phyloP scores from a whole-genome alignment of 768 basidiomycete species.

The Collybiopsis confluens region DNA sequence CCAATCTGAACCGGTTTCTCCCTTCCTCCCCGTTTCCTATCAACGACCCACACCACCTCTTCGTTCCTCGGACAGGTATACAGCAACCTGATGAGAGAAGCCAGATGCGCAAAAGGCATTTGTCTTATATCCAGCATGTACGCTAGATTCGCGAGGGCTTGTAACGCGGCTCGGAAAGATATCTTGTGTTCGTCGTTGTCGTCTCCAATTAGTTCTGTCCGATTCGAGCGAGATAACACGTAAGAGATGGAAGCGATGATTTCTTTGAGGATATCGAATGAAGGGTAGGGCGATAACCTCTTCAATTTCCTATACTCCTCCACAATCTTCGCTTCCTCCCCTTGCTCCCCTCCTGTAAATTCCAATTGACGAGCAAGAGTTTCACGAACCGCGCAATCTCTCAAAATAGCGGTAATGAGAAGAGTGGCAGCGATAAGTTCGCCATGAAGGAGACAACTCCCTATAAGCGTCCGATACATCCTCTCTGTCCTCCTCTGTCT shows the following conservation, averaged over 20 bases:
- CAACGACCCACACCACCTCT: constrained; percentile 33
- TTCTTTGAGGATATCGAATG: constrained; percentile 15
- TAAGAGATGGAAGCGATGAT: constrained; percentile 30
- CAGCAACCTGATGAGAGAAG: constrained; percentile 41
- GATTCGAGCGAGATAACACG: constrained; percentile 26
- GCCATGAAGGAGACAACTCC: constrained; percentile 46
- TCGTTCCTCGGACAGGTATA: constrained; percentile 40
- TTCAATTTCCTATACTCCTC: not conserved
- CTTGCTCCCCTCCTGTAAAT: not conserved
- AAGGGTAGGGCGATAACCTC: constrained; percentile 12
- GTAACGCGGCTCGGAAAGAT: constrained; percentile 36
- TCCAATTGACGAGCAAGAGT: constrained; percentile 19
- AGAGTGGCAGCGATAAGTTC: constrained; percentile 50
- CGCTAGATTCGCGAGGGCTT: constrained; percentile 60
- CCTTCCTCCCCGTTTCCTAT: too few species aligned
- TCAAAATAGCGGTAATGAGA: constrained; percentile 44
- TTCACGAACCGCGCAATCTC: constrained; percentile 38
- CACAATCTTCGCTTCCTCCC: not conserved
- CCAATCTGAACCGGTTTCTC: constrained; percentile 24
- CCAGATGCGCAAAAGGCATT: constrained; percentile 40
- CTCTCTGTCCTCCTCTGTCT: constrained; percentile 26
- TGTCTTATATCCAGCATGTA: constrained; percentile 45
- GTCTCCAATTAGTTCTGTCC: too few species aligned
- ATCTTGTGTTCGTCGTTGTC: constrained; percentile 15
- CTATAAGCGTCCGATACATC: constrained; percentile 40